Percentiles rank a stretch among this genome's conserved stretches.
These are phyloP conservation scores for Daldinia eschscholtzii DNA, from an alignment of 2,329 filamentous ascomycete genomes.

Conservation along the genomic window DNA sequence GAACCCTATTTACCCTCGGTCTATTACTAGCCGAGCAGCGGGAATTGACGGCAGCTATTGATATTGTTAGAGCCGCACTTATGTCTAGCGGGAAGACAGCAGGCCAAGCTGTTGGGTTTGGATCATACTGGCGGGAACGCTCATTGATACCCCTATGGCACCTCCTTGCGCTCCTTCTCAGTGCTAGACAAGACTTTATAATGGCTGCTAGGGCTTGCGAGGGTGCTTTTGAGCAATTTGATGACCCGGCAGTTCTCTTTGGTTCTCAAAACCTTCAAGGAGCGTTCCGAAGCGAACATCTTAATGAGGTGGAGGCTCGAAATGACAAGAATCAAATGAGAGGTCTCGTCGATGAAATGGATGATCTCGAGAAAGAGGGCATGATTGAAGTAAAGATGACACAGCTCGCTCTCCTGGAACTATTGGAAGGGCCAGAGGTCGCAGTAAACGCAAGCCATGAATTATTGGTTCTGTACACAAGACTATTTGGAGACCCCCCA, in stretches of 20 bases:
- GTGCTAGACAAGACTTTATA: constrained; percentile 85
- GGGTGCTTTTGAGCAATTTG: constrained; percentile 91
- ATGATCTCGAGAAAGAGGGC: constrained; percentile 83
- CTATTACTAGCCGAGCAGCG: constrained; percentile 90
- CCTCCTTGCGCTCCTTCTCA: constrained; percentile 85
- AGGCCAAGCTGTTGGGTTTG: constrained; percentile 60
- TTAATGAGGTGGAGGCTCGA: constrained; percentile 66
- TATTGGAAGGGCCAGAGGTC: constrained; percentile 83
- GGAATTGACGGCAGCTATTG: constrained; percentile 83
- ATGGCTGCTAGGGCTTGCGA: constrained; percentile 87
- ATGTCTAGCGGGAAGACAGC: constrained; percentile 67
- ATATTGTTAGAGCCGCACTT: constrained; percentile 82
- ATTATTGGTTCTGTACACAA: constrained; percentile 82
- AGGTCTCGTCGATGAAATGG: constrained; percentile 82
- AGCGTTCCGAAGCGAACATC: constrained; percentile 73
- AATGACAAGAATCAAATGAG: constrained; percentile 52
- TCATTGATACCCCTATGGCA: constrained; percentile 88
- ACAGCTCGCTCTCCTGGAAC: constrained; percentile 84
- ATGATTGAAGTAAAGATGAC: constrained; percentile 98
- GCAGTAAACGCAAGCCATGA: constrained; percentile 92
- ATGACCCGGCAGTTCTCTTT: constrained; percentile 77
- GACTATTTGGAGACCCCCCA: constrained; percentile 76
- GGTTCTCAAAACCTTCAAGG: constrained; percentile 66
- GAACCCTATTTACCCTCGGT: constrained; percentile 83
- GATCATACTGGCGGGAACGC: constrained; percentile 72